These are phyloP conservation scores for Plasmodium vivax DNA, from an alignment of 169 alveolate genomes.

Conservation along the genomic window DNA sequence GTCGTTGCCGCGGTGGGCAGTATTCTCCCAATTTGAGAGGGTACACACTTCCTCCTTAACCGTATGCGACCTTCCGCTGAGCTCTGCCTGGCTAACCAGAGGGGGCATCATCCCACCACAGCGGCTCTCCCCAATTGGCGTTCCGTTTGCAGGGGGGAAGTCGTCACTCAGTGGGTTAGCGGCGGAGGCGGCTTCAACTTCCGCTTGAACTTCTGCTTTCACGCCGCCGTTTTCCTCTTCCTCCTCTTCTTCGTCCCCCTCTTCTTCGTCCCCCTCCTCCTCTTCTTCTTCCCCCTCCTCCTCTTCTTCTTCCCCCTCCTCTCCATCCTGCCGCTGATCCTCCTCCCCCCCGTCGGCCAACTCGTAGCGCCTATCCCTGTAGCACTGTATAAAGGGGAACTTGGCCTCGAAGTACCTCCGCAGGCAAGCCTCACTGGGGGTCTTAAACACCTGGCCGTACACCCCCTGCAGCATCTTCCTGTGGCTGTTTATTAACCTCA, in stretches of 20 bases:
- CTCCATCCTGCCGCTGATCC: not conserved
- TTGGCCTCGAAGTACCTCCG: slow-evolving; percentile 32
- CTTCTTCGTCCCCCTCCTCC: not conserved
- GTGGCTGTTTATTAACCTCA: slow-evolving; percentile 12
- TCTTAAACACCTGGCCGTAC: slow-evolving; percentile 1
- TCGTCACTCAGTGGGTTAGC: not conserved
- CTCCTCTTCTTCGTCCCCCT: not conserved
- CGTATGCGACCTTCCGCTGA: not conserved
- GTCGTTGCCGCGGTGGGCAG: not conserved
- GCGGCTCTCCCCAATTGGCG: not conserved
- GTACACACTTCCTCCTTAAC: not conserved
- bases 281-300: too few relatives aligned
- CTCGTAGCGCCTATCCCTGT: not conserved
- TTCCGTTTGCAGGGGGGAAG: not conserved
- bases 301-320: not conserved
- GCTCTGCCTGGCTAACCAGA: not conserved
- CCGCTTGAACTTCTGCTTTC: too few relatives aligned
- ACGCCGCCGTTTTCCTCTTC: not conserved
- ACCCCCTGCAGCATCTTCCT: slow-evolving; percentile 25
- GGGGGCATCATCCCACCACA: not conserved
- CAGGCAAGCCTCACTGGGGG: not conserved
- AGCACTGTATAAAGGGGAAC: slow-evolving; percentile 17
- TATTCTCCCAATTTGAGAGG: not conserved
- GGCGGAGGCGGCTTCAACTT: not conserved
- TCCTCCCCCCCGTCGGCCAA: not conserved